Percentiles rank a stretch among this genome's conserved stretches.
Conservation (phyloP, 441 rosid species). For the Raphanus hybrid region DNA sequence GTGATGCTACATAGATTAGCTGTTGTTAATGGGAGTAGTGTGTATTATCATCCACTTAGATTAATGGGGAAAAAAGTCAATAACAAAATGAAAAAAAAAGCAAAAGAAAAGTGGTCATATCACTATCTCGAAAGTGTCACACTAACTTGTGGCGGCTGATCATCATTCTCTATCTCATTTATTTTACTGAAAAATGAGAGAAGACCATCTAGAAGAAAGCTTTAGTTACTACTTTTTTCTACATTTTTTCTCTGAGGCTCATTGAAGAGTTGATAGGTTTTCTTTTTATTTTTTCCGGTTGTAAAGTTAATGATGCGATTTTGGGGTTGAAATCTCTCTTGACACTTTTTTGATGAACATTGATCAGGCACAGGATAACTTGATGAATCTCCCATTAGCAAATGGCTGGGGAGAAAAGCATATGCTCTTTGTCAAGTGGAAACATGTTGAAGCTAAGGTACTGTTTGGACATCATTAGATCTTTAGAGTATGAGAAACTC, state of each 20-base stretch:
- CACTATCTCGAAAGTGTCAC: constrained; percentile 39
- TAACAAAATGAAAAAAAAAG: neutral
- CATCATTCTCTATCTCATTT: neutral
- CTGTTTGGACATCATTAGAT: constrained; percentile 20
- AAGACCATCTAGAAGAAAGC: constrained; percentile 3
- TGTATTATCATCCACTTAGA: constrained; percentile 36
- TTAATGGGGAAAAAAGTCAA: constrained; percentile 11
- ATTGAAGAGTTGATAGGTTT: constrained; percentile 6
- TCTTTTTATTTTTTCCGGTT: constrained; percentile 9
- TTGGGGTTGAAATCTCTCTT: neutral
- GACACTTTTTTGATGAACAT: constrained; percentile 18
- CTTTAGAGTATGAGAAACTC: constrained; percentile 6
- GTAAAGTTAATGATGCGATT: neutral
- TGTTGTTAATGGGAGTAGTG: constrained; percentile 26
- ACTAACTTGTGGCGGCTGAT: constrained; percentile 38
- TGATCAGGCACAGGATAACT: constrained; percentile 85
- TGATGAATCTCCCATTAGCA: constrained; percentile 78
- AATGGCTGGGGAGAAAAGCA: constrained; percentile 99
- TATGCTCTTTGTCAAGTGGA: constrained; percentile 84
- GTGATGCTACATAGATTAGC: constrained; percentile 10
- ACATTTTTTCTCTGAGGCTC: neutral
- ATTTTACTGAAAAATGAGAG: neutral
- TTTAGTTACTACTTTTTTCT: neutral
- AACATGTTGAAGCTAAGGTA: constrained; percentile 92
- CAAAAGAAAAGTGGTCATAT: constrained; percentile 23